Evolutionary conservation across 495 filamentous ascomycete genomes (phyloP).

Genomic region (Xylaria nigripes): DNA sequence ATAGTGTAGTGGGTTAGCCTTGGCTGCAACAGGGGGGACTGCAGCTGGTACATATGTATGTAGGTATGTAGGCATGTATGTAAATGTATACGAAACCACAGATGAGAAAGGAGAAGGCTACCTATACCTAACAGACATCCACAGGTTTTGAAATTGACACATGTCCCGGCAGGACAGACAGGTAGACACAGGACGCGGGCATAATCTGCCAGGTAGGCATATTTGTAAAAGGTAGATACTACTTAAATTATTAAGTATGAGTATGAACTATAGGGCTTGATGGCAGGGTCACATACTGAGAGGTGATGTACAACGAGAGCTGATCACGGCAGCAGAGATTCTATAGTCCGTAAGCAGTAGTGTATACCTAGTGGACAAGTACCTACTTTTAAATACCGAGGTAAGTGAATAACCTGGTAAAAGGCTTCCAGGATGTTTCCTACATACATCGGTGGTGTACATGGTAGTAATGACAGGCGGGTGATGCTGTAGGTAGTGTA

Average conservation of each 20-base stretch:
- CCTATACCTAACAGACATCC: background rate
- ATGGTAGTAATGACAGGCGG: background rate
- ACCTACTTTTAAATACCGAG: background rate
- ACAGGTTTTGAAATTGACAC: background rate
- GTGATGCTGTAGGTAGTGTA: conserved; percentile 6
- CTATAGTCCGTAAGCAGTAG: too few relatives aligned
- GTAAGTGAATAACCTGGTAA: background rate
- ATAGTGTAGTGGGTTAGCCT: background rate
- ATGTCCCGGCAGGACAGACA: background rate
- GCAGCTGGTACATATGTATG: background rate
- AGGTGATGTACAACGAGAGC: too few relatives aligned
- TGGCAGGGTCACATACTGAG: too few relatives aligned
- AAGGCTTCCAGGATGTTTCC: background rate
- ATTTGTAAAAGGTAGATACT: too few relatives aligned
- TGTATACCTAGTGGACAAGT: background rate
- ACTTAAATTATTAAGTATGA: too few relatives aligned
- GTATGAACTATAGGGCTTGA: too few relatives aligned
- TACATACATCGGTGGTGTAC: background rate
- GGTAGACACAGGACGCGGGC: background rate
- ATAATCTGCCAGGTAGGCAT: too few relatives aligned
- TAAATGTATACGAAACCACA: background rate
- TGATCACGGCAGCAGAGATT: too few relatives aligned
- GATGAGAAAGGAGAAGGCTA: background rate
- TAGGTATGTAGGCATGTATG: too few relatives aligned
- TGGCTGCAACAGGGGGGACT: background rate